phyloP scores from a whole-genome alignment of 1,139 yeast species.

The Pichia sp. region DNA sequence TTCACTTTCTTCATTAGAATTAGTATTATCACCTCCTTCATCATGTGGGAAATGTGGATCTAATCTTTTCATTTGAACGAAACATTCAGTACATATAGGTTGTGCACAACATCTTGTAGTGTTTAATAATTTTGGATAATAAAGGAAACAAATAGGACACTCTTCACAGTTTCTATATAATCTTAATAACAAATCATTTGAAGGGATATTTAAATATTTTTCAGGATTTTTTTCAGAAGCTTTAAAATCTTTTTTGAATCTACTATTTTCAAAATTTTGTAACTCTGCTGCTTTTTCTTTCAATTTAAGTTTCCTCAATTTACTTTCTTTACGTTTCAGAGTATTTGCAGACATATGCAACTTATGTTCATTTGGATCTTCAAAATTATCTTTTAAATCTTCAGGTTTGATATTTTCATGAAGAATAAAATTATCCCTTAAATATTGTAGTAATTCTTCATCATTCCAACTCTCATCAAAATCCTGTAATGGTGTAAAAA shows the following conservation, averaged over 20 bases:
- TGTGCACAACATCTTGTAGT: slow-evolving; percentile 87
- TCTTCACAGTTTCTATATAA: slow-evolving; percentile 66
- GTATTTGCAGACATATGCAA: slow-evolving; percentile 47
- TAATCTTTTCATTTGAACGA: slow-evolving; percentile 86
- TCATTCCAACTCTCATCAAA: slow-evolving; percentile 71
- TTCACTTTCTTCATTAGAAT: slow-evolving; percentile 29
- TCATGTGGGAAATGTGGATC: slow-evolving; percentile 97
- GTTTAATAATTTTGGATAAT: slow-evolving; percentile 74
- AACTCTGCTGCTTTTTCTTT: slow-evolving; percentile 42
- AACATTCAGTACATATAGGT: slow-evolving; percentile 93
- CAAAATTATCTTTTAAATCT: slow-evolving; percentile 50
- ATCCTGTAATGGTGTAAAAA: slow-evolving; percentile 84
- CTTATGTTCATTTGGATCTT: slow-evolving; percentile 51
- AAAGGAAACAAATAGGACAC: slow-evolving; percentile 92
- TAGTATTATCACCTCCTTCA: slow-evolving; percentile 30
- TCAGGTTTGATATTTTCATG: slow-evolving; percentile 58
- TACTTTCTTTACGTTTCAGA: slow-evolving; percentile 50
- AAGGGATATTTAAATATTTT: slow-evolving; percentile 32
- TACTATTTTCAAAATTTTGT: slow-evolving; percentile 51
- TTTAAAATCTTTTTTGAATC: slow-evolving; percentile 41
- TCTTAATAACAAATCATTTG: slow-evolving; percentile 37
- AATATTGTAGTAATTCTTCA: slow-evolving; percentile 54
- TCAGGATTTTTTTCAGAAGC: slow-evolving; percentile 33
- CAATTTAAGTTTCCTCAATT: slow-evolving; percentile 43
- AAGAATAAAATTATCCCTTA: slow-evolving; percentile 44